phyloP scores from a whole-genome alignment of 1,284 basidiomycete genomes.

The Naganishia cerealis region DNA sequence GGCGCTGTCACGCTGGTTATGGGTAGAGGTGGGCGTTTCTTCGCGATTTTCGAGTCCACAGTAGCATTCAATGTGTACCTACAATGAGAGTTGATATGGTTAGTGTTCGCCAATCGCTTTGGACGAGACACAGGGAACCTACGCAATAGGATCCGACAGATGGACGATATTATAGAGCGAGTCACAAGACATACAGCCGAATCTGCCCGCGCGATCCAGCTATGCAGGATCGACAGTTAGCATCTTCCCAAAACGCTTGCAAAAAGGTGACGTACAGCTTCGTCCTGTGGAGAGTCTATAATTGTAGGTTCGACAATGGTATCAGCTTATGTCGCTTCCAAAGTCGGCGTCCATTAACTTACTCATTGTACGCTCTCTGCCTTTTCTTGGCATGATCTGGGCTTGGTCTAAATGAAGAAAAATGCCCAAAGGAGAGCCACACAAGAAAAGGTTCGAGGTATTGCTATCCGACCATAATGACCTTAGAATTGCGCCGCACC shows the following conservation, averaged over 20 bases:
- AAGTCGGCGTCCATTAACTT: slow-evolving; percentile 19
- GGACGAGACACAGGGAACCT: slow-evolving; percentile 9
- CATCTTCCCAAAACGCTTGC: not conserved
- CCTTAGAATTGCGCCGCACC: slow-evolving; percentile 38
- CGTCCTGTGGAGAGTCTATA: slow-evolving; percentile 55
- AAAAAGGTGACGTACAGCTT: slow-evolving; percentile 49
- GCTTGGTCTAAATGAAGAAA: slow-evolving; percentile 60
- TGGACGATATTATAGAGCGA: slow-evolving; percentile 59
- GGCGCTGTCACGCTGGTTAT: slow-evolving; percentile 56
- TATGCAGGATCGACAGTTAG: slow-evolving; percentile 36
- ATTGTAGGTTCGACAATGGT: not conserved
- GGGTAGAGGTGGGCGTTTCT: slow-evolving; percentile 52
- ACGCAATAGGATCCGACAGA: slow-evolving; percentile 59
- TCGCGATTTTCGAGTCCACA: slow-evolving; percentile 49
- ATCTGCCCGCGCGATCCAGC: slow-evolving; percentile 56
- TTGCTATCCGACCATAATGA: slow-evolving; percentile 40
- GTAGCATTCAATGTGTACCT: slow-evolving; percentile 51
- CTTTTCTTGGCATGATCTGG: slow-evolving; percentile 60
- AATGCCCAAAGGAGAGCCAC: slow-evolving; percentile 60
- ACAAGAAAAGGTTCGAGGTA: slow-evolving; percentile 57
- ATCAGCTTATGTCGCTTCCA: not conserved
- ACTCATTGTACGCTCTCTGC: slow-evolving; percentile 56
- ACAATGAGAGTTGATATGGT: not conserved
- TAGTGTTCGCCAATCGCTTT: not conserved
- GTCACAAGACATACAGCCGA: slow-evolving; percentile 60